A percentile compares a stretch with the other conserved stretches of the same genome.
Conservation (phyloP, 805 yeast genomes). For the Wickerhamiella parazyma region DNA sequence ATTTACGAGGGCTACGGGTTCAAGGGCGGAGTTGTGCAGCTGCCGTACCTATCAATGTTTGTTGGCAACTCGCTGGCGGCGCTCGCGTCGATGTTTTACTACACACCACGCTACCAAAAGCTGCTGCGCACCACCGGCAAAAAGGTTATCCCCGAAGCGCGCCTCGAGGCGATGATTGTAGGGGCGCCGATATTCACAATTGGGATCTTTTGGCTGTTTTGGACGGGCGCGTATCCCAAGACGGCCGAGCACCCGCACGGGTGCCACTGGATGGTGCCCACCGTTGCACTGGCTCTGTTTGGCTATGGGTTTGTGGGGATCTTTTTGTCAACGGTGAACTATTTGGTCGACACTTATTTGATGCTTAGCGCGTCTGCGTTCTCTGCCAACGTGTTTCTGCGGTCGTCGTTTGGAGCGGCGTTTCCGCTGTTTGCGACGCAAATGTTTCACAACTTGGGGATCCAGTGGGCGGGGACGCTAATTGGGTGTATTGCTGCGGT, state of each 20-base stretch:
- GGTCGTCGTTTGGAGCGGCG: conserved; percentile 46
- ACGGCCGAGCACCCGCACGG: conserved; percentile 30
- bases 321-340: conserved; percentile 47
- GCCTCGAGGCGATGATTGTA: conserved; percentile 61
- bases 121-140: conserved; percentile 41
- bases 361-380: conserved; percentile 48
- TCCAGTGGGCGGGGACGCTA: conserved; percentile 42
- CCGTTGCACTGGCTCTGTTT: conserved; percentile 40
- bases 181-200: conserved; percentile 61
- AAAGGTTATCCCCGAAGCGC: conserved; percentile 60
- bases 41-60: conserved; percentile 69
- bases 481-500: conserved; percentile 37
- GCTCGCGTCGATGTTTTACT: conserved; percentile 36
- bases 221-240: conserved; percentile 69
- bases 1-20: conserved; percentile 55
- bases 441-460: conserved; percentile 38
- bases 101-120: conserved; percentile 40
- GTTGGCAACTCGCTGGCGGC: conserved; percentile 50
- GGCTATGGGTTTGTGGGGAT: conserved; percentile 42
- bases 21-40: conserved; percentile 46
- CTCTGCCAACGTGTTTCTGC: conserved; percentile 47
- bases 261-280: conserved; percentile 55
- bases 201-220: conserved; percentile 75
- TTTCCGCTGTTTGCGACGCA: conserved; percentile 47
- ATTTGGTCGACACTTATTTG: conserved; percentile 47